phyloP scores from a whole-genome alignment of 306 rosid genomes.

The Medicago arabica region DNA sequence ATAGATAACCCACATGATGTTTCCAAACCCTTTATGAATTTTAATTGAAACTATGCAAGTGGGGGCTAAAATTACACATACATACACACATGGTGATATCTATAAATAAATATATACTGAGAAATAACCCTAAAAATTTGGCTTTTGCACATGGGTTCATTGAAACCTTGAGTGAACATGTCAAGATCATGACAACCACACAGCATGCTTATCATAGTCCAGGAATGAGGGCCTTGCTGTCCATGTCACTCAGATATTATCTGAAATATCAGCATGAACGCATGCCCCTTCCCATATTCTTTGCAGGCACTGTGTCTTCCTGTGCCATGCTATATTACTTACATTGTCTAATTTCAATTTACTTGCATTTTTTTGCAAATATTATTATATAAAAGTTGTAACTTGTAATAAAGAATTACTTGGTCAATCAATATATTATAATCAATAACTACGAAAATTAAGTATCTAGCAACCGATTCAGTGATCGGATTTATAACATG shows the following conservation, averaged over 20 bases:
- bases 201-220: slow-evolving; percentile 51
- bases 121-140: slow-evolving; percentile 58
- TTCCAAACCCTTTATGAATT: slow-evolving; percentile 4
- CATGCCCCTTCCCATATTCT: slow-evolving; percentile 51
- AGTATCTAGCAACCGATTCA: no score
- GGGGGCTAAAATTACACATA: slow-evolving; percentile 22
- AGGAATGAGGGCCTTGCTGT: slow-evolving; percentile 55
- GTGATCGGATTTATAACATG: no score
- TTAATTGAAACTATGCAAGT: slow-evolving; percentile 9
- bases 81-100: slow-evolving; percentile 8
- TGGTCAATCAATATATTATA: no score
- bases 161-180: slow-evolving; percentile 47
- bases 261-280: slow-evolving; percentile 42
- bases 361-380: no score
- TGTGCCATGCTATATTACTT: background rate
- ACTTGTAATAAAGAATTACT: no score
- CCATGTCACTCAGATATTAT: slow-evolving; percentile 67
- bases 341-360: slow-evolving; percentile 23
- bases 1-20: slow-evolving; percentile 41
- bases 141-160: slow-evolving; percentile 89
- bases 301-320: slow-evolving; percentile 35
- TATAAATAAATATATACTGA: slow-evolving; percentile 28
- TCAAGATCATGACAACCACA: slow-evolving; percentile 64
- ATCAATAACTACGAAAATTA: no score
- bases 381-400: no score